Conservation (phyloP, 2,329 filamentous ascomycete species). For the Venturia aucupariae region DNA sequence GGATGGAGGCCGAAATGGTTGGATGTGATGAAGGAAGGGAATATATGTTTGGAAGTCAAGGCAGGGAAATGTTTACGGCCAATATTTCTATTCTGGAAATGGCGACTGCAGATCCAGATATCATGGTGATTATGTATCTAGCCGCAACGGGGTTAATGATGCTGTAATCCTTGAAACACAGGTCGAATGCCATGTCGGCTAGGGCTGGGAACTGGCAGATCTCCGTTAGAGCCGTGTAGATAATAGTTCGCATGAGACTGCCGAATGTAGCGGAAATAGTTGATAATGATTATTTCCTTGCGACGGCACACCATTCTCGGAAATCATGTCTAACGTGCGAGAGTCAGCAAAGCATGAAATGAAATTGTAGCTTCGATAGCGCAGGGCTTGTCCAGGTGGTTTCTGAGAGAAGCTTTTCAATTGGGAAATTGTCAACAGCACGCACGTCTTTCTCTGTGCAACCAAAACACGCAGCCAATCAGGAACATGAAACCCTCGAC, state of each 20-base stretch:
- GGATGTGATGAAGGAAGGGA: not conserved
- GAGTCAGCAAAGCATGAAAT: not conserved
- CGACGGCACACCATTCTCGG: not conserved
- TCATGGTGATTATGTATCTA: conserved; percentile 1
- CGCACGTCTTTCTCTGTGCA: not conserved
- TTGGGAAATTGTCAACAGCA: not conserved
- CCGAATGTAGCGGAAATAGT: not conserved
- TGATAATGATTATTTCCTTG: not conserved
- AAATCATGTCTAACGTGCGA: not conserved
- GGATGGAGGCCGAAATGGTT: not conserved
- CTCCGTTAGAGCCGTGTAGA: not conserved
- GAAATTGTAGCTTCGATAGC: not conserved
- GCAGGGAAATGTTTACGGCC: not conserved
- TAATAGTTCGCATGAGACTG: not conserved
- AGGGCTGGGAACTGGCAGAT: conserved; percentile 1
- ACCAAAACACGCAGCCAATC: not conserved
- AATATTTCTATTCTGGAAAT: not conserved
- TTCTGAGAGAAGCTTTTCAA: not conserved
- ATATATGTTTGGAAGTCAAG: not conserved
- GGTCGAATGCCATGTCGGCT: not conserved
- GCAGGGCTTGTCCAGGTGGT: not conserved
- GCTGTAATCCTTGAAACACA: conserved; percentile 6
- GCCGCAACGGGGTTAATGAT: not conserved
- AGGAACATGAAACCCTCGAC: not conserved
- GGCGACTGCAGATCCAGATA: not conserved